Evolutionary conservation across 2,329 filamentous ascomycete genomes (phyloP).

Genomic region (Sarocladium kiliense): DNA sequence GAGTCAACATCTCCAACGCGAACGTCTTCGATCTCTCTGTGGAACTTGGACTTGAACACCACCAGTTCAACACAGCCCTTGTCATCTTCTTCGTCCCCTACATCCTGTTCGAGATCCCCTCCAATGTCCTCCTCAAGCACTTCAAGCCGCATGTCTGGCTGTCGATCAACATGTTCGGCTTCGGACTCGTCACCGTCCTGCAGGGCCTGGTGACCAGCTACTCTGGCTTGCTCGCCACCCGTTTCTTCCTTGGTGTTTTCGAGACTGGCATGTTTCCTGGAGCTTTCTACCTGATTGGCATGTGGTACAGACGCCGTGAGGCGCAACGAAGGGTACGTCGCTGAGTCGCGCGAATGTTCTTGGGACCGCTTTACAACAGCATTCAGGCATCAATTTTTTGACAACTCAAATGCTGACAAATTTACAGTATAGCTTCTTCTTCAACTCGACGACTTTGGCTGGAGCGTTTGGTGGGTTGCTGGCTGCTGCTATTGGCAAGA

Average conservation of each 20-base stretch:
- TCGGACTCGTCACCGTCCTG: slow-evolving; percentile 68
- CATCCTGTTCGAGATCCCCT: slow-evolving; percentile 64
- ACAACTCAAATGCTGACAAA: neutral
- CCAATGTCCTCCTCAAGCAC: slow-evolving; percentile 28
- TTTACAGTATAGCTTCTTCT: slow-evolving; percentile 85
- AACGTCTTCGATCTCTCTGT: slow-evolving; percentile 58
- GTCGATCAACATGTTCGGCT: slow-evolving; percentile 76
- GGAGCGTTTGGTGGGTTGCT: slow-evolving; percentile 84
- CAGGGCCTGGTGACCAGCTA: slow-evolving; percentile 79
- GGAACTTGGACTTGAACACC: slow-evolving; percentile 55
- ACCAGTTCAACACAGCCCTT: slow-evolving; percentile 68
- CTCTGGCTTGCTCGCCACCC: slow-evolving; percentile 67
- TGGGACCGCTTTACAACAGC: too few relatives aligned
- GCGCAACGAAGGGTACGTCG: slow-evolving; percentile 58
- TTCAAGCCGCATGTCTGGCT: slow-evolving; percentile 62
- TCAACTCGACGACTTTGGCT: slow-evolving; percentile 72
- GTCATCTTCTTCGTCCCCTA: slow-evolving; percentile 83
- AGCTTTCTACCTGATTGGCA: slow-evolving; percentile 67
- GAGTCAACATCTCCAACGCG: slow-evolving; percentile 78
- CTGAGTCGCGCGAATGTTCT: too few relatives aligned
- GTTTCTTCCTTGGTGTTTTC: slow-evolving; percentile 79
- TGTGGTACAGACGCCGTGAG: slow-evolving; percentile 86
- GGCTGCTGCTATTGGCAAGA: slow-evolving; percentile 83
- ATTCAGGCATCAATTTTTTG: too few relatives aligned
- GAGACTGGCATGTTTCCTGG: slow-evolving; percentile 67